Evolutionary conservation across 2,329 filamentous ascomycete genomes (phyloP).

Genomic region (Pyricularia sp.): DNA sequence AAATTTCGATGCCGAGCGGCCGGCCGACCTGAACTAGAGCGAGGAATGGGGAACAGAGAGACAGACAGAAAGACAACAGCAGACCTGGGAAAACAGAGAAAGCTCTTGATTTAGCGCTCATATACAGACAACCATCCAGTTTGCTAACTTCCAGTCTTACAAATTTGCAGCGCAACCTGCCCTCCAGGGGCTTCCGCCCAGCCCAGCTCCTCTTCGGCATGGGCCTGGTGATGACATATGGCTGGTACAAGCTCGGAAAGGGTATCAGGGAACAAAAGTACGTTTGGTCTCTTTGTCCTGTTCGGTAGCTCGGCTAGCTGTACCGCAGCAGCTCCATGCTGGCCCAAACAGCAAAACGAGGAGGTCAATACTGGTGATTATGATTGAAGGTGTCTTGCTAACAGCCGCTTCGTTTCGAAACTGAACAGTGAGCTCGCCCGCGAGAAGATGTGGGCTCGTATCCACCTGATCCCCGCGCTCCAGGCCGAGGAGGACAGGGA

Average conservation of each 20-base stretch:
- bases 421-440: conserved; percentile 71
- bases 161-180: conserved; percentile 68
- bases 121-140: not conserved
- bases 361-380: not conserved
- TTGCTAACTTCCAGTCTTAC: not conserved
- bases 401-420: not conserved
- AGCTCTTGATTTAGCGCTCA: not conserved
- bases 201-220: conserved; percentile 68
- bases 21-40: not conserved
- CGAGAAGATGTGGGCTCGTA: conserved; percentile 97
- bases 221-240: conserved; percentile 73
- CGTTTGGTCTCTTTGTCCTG: conserved; percentile 22
- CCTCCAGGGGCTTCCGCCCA: conserved; percentile 82
- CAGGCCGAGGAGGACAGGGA: conserved; percentile 97
- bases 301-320: not conserved
- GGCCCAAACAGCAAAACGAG: not conserved
- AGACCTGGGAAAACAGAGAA: not conserved
- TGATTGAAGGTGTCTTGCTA: not conserved
- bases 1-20: not conserved
- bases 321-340: not conserved
- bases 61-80: not conserved
- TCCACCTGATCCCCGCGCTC: conserved; percentile 85
- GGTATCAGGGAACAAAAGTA: conserved; percentile 91
- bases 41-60: not conserved
- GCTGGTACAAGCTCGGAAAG: conserved; percentile 77